Conservation (phyloP, 1,139 yeast genomes). For the Pichia terricola region DNA sequence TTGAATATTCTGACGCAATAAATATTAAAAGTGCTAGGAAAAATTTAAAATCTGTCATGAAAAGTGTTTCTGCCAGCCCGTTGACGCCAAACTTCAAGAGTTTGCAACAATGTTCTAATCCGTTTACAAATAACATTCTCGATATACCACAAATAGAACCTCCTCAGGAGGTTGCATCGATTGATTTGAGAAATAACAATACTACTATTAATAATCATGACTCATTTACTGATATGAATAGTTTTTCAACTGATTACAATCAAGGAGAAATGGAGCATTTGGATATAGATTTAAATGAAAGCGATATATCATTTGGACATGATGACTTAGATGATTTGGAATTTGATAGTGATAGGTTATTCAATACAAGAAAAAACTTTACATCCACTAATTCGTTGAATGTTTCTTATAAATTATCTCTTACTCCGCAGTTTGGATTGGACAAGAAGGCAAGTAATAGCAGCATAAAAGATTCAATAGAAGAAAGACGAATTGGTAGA, state of each 20-base stretch:
- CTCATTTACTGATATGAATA: constrained; percentile 5
- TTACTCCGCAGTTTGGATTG: not conserved
- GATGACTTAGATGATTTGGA: constrained; percentile 14
- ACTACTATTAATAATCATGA: constrained; percentile 3
- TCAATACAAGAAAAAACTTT: not conserved
- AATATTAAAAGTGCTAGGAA: constrained; percentile 32
- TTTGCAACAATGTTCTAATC: not conserved
- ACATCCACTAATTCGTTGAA: not conserved
- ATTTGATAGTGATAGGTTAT: not conserved
- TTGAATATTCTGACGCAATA: constrained; percentile 48
- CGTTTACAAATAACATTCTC: not conserved
- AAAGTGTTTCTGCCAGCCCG: constrained; percentile 25
- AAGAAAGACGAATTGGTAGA: not conserved
- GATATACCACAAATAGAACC: not conserved
- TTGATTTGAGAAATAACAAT: not conserved
- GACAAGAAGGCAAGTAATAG: not conserved
- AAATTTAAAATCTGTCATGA: constrained; percentile 30
- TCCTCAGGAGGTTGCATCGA: not conserved
- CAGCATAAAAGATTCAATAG: not conserved
- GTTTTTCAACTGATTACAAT: constrained; percentile 15
- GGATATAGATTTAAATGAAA: constrained; percentile 21
- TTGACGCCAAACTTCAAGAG: not conserved
- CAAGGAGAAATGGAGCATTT: constrained; percentile 19
- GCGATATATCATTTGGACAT: constrained; percentile 13
- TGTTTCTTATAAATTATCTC: not conserved